Percentiles rank a stretch among this genome's conserved stretches.
Evolutionary conservation across 192 early-diverging fungal genomes (phyloP).

Genomic region (Linnemannia elongata): DNA sequence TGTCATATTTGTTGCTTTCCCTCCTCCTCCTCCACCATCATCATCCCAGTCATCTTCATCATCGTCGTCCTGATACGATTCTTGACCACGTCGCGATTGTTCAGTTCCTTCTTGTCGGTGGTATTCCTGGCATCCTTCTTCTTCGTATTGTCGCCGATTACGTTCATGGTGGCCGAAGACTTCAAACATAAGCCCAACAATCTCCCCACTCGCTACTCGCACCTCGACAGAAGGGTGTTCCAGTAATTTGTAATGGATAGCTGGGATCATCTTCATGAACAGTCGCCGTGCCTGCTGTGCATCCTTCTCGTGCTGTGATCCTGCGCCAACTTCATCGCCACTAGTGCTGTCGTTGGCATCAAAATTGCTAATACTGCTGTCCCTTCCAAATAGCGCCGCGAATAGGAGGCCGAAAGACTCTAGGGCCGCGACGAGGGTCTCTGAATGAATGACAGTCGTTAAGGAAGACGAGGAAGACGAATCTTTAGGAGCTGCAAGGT

Average conservation of each 20-base stretch:
- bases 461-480: constrained; percentile 9
- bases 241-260: constrained; percentile 64
- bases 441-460: constrained; percentile 31
- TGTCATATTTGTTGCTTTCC: constrained; percentile 17
- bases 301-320: constrained; percentile 24
- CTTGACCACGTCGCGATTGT: background rate
- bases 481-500: constrained; percentile 36
- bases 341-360: background rate
- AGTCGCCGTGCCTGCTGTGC: constrained; percentile 40
- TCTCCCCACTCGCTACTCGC: constrained; percentile 77
- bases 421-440: constrained; percentile 39
- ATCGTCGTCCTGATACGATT: constrained; percentile 32
- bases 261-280: constrained; percentile 64
- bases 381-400: constrained; percentile 37
- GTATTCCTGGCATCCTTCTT: background rate
- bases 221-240: constrained; percentile 71
- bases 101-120: background rate
- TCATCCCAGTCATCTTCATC: constrained; percentile 40
- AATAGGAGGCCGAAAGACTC: constrained; percentile 54
- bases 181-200: constrained; percentile 80
- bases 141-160: constrained; percentile 15
- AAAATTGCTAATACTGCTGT: background rate
- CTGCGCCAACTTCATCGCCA: background rate
- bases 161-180: constrained; percentile 55
- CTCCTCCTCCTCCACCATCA: constrained; percentile 45